Evolutionary conservation across 2,329 filamentous ascomycete genomes (phyloP).

Genomic region (Neoascochyta sp.): DNA sequence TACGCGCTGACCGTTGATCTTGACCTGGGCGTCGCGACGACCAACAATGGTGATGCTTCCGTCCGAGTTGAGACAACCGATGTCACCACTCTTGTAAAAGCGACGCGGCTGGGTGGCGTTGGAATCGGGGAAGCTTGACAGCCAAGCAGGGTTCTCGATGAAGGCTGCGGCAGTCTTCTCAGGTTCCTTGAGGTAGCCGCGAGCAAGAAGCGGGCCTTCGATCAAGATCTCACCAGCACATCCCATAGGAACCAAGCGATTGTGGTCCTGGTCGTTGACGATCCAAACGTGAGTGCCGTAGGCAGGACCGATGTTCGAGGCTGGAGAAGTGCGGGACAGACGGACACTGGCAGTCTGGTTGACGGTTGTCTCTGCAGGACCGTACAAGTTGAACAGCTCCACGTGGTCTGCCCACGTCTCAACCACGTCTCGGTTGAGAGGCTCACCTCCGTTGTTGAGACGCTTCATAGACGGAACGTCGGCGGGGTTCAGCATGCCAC

Average conservation of each 20-base stretch:
- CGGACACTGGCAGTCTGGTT: not conserved
- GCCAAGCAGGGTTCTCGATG: slow-evolving; percentile 1
- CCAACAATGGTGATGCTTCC: slow-evolving; percentile 10
- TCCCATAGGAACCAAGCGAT: slow-evolving; percentile 11
- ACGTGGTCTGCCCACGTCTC: slow-evolving; percentile 2
- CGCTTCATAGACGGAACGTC: slow-evolving; percentile 27
- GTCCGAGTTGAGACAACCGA: slow-evolving; percentile 3
- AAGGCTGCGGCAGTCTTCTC: slow-evolving; percentile 32
- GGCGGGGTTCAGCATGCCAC: not conserved
- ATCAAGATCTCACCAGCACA: slow-evolving; percentile 16
- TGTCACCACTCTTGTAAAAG: slow-evolving; percentile 10
- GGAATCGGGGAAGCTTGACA: too few relatives aligned
- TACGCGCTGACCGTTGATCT: slow-evolving; percentile 17
- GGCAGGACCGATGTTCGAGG: slow-evolving; percentile 26
- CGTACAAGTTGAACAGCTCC: slow-evolving; percentile 3
- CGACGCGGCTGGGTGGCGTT: not conserved
- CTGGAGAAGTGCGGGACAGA: too few relatives aligned
- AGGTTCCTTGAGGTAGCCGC: slow-evolving; percentile 17
- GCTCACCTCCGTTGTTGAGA: slow-evolving; percentile 41
- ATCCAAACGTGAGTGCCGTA: slow-evolving; percentile 23
- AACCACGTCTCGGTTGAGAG: slow-evolving; percentile 9
- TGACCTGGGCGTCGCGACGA: slow-evolving; percentile 19
- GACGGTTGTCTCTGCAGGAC: slow-evolving; percentile 4
- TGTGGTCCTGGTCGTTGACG: slow-evolving; percentile 15
- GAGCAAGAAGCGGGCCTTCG: slow-evolving; percentile 17